Evolutionary conservation across 2,329 filamentous ascomycete species (phyloP), one percentile per base, ranked within the genome.

Genomic region (Dothideomycetidae sp.): DNA sequence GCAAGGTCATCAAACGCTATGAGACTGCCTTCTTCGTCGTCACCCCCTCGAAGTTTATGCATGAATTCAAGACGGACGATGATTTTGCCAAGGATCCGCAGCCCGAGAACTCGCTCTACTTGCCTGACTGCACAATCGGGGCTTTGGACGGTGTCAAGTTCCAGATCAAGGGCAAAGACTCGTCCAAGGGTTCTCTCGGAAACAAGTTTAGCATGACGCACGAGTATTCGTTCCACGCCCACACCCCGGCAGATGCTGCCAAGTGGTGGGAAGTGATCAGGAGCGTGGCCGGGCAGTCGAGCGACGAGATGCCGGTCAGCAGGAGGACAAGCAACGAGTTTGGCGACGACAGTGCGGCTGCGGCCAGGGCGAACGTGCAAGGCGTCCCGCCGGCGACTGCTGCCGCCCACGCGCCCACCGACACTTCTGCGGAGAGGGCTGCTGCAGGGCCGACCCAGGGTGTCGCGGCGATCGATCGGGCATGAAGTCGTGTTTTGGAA

Each of bases 11-110:
- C 60, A 73, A 84, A 50, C 70, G 79, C 60, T 90, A 82, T 59
- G 77, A 75, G 45, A 73, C 81, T 0, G 75, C 73, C 39, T 93
- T 92, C 67, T 98, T 93, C 54, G 88, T 90, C 40, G 75, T 96
- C 33, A 93, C 85, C 0, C 81, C 84, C 0, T 73, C 81, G 40
- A 84, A 82, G 52, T 98, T 79, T 62, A 63, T 98, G 41, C 90
- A 98, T 63, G 86, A 94, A 59, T 98, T 93, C 69, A 93, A 93
- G 62, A 85, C 92, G 52, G 80, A 82, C 54, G 88, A 96, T 52
- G 70, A 77, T 50, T 69, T 73, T 52, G 63, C 62, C 40, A 67
- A 73, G 50, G 83, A 93, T 44, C 83, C 84, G 7, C 68, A 71
- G 40, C 88, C 90, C 0, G 88, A 98, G 56, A 66, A 90, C 29